Conservation (phyloP, 169 alveolate species). For the Plasmodium berghei region DNA sequence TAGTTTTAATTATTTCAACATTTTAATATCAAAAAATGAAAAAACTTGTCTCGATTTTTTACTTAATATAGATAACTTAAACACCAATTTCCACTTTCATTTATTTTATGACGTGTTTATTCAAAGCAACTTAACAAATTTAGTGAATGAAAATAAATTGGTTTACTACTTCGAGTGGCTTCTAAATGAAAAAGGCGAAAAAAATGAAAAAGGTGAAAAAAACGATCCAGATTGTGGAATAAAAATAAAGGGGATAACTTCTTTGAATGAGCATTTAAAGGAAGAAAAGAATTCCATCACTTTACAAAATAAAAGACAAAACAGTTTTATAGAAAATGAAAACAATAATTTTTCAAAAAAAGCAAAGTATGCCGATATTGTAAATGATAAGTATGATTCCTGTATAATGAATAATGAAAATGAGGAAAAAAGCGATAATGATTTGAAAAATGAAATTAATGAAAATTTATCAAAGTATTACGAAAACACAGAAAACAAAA, state of each 20-base stretch:
- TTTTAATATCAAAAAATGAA: constrained; percentile 35
- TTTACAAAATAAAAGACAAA: neutral
- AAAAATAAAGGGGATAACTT: neutral
- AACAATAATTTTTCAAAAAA: neutral
- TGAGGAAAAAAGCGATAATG: neutral
- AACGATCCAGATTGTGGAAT: neutral
- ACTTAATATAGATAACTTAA: constrained; percentile 2
- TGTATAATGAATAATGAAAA: neutral
- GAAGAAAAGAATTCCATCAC: neutral
- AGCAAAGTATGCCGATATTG: neutral
- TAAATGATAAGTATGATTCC: neutral
- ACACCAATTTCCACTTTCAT: constrained; percentile 22
- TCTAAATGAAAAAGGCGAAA: neutral
- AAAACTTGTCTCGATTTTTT: constrained; percentile 43
- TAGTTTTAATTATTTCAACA: constrained; percentile 18
- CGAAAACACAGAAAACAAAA: neutral
- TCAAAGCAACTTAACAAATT: constrained; percentile 14
- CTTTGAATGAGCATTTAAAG: neutral
- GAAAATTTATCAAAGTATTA: neutral
- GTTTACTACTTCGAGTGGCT: constrained; percentile 47
- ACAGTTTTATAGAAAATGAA: neutral
- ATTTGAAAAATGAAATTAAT: neutral
- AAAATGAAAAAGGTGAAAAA: neutral
- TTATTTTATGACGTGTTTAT: constrained; percentile 46
- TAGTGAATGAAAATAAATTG: constrained; percentile 56